phyloP scores from a whole-genome alignment of 2,329 filamentous ascomycete genomes.

The Colletotrichum simmondsii region DNA sequence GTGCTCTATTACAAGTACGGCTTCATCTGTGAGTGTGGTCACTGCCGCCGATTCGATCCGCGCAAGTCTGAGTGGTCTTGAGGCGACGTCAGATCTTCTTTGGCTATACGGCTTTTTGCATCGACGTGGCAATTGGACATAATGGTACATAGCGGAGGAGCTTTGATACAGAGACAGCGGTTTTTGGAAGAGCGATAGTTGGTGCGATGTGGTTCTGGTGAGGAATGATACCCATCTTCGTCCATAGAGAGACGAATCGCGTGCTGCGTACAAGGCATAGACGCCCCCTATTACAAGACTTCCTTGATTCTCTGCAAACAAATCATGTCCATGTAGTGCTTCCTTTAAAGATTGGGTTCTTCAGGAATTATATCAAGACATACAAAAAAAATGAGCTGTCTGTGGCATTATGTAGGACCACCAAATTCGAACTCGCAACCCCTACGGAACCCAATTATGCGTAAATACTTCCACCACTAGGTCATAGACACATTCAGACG shows the following conservation, averaged over 20 bases:
- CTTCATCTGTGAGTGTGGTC: slow-evolving; percentile 63
- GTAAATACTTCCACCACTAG: background rate
- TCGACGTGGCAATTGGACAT: background rate
- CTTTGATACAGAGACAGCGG: background rate
- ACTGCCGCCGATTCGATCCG: slow-evolving; percentile 45
- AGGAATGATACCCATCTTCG: background rate
- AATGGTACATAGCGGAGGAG: background rate
- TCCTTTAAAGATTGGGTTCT: rapidly evolving
- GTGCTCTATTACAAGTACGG: slow-evolving; percentile 58
- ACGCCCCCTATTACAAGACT: background rate
- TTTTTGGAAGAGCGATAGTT: background rate
- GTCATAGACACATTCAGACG: background rate
- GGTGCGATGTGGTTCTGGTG: background rate
- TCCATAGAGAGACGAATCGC: background rate
- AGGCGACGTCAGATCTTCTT: background rate
- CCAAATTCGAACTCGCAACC: background rate
- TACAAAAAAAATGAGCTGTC: background rate
- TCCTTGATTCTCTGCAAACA: background rate
- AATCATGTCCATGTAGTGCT: no score
- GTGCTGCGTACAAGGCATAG: background rate
- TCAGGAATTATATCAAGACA: no score
- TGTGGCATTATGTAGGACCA: background rate
- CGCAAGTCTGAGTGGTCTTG: slow-evolving; percentile 4
- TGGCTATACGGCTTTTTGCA: background rate
- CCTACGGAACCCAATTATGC: background rate